These are phyloP conservation scores for Trichoderma cornu-damae DNA, from an alignment of 2,329 filamentous ascomycete species.

Conservation along the genomic window DNA sequence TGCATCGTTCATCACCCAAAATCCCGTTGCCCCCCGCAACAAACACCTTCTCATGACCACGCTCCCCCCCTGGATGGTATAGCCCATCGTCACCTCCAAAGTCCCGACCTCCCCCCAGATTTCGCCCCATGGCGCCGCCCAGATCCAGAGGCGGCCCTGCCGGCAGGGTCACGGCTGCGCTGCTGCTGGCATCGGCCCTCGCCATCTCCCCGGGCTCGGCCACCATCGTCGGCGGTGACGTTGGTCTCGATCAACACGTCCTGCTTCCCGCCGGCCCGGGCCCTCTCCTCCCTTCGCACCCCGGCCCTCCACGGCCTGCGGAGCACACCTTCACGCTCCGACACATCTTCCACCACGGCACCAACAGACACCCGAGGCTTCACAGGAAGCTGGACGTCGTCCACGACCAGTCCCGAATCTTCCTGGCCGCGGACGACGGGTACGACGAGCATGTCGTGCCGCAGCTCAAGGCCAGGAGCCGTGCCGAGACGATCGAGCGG, in stretches of 20 bases:
- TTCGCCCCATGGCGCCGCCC: constrained; percentile 18
- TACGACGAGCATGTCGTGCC: constrained; percentile 47
- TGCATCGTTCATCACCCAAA: neutral
- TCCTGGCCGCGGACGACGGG: constrained; percentile 56
- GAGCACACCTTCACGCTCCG: constrained; percentile 65
- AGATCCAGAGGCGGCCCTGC: constrained; percentile 47
- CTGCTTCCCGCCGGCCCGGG: constrained; percentile 38
- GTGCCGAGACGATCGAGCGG: constrained; percentile 67
- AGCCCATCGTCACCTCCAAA: constrained; percentile 6
- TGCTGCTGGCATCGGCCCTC: constrained; percentile 60
- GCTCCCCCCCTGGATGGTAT: constrained; percentile 9
- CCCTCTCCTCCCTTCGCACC: constrained; percentile 37
- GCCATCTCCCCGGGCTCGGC: constrained; percentile 48
- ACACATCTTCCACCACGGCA: constrained; percentile 90
- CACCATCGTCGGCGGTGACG: constrained; percentile 32
- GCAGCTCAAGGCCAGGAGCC: constrained; percentile 58
- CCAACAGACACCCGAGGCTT: constrained; percentile 68
- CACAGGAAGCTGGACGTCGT: constrained; percentile 70
- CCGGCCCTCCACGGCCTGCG: constrained; percentile 43
- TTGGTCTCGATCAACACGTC: constrained; percentile 38
- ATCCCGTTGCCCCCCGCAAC: neutral
- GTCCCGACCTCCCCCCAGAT: neutral
- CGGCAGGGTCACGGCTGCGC: constrained; percentile 56
- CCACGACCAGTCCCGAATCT: constrained; percentile 50
- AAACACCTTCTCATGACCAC: constrained; percentile 7